Conservation (phyloP, 2,329 filamentous ascomycete species). For the Neobulgaria alba region DNA sequence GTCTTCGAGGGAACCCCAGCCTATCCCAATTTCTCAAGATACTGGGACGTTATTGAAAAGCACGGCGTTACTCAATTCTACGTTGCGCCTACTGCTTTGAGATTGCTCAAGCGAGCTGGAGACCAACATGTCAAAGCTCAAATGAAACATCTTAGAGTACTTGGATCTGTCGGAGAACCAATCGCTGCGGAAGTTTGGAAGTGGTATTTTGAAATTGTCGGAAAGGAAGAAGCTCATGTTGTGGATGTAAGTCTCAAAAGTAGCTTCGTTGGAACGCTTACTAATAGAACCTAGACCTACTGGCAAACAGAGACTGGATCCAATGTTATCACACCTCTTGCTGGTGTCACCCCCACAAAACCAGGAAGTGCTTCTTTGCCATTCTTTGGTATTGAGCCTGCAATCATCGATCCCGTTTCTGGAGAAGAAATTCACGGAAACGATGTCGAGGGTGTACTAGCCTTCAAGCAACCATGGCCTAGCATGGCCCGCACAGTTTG, state of each 20-base stretch:
- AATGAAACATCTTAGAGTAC: constrained; percentile 81
- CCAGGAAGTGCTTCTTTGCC: constrained; percentile 91
- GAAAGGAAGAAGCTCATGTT: constrained; percentile 86
- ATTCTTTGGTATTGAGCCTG: constrained; percentile 97
- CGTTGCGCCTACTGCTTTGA: constrained; percentile 87
- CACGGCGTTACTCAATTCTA: constrained; percentile 97
- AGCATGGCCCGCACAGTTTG: constrained; percentile 98
- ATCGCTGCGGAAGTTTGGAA: constrained; percentile 99
- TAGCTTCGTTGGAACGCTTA: not conserved
- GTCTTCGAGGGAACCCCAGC: constrained; percentile 97
- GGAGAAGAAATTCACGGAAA: constrained; percentile 79
- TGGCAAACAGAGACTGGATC: constrained; percentile 99
- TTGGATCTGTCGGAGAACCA: constrained; percentile 93
- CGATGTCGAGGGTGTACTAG: constrained; percentile 88
- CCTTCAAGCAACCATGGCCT: constrained; percentile 94
- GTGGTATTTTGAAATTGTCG: constrained; percentile 96
- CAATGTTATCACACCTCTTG: constrained; percentile 88
- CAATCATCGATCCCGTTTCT: constrained; percentile 92
- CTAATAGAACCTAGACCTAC: constrained; percentile 62
- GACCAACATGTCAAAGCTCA: constrained; percentile 83
- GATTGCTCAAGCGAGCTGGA: constrained; percentile 89
- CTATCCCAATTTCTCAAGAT: constrained; percentile 94
- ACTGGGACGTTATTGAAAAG: constrained; percentile 97
- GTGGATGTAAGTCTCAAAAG: constrained; percentile 67
- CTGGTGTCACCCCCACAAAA: constrained; percentile 91